Percentiles rank a stretch among this genome's conserved stretches.
Evolutionary conservation across 192 early-diverging fungal species (phyloP).

Genomic region (Oehlia diaphana): DNA sequence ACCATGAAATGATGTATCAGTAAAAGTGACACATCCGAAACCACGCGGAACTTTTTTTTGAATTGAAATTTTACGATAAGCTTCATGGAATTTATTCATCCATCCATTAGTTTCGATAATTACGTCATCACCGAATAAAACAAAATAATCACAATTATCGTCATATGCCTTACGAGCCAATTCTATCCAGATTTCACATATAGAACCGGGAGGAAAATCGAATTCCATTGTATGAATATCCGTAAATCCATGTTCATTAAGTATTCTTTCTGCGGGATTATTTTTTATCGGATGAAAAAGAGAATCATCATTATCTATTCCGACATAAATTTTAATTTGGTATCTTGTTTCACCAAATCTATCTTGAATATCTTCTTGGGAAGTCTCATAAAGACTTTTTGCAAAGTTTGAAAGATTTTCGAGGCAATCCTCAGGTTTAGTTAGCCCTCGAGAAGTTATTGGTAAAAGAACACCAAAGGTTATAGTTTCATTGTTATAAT

Average conservation of each 20-base stretch:
- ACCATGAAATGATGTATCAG: background rate
- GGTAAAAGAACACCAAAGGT: background rate
- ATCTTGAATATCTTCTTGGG: background rate
- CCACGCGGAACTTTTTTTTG: slow-evolving; percentile 16
- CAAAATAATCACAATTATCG: background rate
- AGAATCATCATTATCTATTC: background rate
- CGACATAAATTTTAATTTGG: background rate
- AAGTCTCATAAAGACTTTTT: background rate
- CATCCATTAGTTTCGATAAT: slow-evolving; percentile 5
- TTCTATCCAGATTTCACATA: slow-evolving; percentile 18
- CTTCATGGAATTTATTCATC: background rate
- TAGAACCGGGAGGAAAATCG: background rate
- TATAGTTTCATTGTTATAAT: background rate
- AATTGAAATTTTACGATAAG: background rate
- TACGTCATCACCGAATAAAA: slow-evolving; percentile 23
- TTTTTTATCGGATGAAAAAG: background rate
- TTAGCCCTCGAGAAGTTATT: background rate
- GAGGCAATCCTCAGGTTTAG: background rate
- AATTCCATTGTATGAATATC: background rate
- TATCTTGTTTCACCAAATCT: background rate
- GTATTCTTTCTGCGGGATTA: background rate
- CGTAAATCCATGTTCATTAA: background rate
- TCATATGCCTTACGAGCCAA: slow-evolving; percentile 4
- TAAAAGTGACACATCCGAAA: slow-evolving; percentile 9
- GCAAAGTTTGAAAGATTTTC: background rate